Conservation (phyloP, 106 monocot species). For the Dioscorea zingiberensis region DNA sequence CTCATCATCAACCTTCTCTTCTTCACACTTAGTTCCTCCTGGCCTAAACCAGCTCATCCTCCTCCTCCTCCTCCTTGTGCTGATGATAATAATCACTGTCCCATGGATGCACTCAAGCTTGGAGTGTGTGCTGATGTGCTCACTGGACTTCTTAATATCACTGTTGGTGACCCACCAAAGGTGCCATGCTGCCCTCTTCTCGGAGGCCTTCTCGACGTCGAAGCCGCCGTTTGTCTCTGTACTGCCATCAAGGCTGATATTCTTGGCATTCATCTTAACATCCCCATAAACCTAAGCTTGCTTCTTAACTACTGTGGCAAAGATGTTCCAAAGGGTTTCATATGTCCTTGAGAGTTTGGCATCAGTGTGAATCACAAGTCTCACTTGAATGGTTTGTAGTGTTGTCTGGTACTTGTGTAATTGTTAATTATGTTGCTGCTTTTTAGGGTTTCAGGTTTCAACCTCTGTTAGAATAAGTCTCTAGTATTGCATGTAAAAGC, state of each 20-base stretch:
- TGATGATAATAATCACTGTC: not conserved
- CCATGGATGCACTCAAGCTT: conserved; percentile 3
- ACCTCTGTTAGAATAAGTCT: not conserved
- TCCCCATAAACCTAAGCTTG: conserved; percentile 7
- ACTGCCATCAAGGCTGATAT: conserved; percentile 30
- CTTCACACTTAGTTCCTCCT: too few species aligned
- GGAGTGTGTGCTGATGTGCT: conserved; percentile 3
- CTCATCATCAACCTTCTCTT: too few species aligned
- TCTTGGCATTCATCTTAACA: conserved; percentile 16
- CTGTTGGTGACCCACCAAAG: not conserved
- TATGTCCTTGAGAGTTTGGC: not conserved
- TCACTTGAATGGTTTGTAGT: not conserved
- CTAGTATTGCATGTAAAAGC: not conserved
- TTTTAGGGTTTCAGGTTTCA: not conserved
- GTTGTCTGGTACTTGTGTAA: not conserved
- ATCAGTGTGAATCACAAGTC: not conserved
- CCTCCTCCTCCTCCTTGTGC: too few species aligned
- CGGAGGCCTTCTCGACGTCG: conserved; percentile 20
- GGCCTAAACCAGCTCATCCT: too few species aligned
- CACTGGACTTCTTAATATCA: not conserved
- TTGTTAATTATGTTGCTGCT: not conserved
- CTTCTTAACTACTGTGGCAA: conserved; percentile 15
- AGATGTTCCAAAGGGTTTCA: not conserved
- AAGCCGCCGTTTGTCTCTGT: conserved; percentile 37
- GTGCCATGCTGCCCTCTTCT: conserved; percentile 3